Base-by-base conservation (phyloP, 108 stramenopile genomes). In the Cyclostephanos tholiformis region DNA sequence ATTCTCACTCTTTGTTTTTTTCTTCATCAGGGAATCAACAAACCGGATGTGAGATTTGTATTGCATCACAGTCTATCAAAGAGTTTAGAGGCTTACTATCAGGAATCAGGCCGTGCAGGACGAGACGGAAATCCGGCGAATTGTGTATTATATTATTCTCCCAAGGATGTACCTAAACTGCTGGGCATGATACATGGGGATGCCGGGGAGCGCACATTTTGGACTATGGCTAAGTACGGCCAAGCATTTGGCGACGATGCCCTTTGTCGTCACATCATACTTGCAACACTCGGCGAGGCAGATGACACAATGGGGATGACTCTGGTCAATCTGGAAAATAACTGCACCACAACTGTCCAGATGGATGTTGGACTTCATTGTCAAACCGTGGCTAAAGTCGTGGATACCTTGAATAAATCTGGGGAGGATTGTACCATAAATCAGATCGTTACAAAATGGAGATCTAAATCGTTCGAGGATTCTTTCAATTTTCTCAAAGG, bases 41-140 rank as follows among this genome's bases (percentile, higher is more conserved):
- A 97, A 60, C 87, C 96, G 35, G 81, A 91, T 53, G 90, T 91
- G 32, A 82, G 91, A n/a, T 95, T 92, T 79, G 94, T 92, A 6
- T 61, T 95, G 14, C 91, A 95, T 71, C 91, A 91, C 76, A 82
- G 71, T n/a, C 50, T 97, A 9, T 85, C 91, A 63, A 98, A 97
- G 71, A 91, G 88, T 49, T 72, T 97, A 4, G 96, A 96, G 82
- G 93, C 91, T 22, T 97, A 97, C 83, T 96, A 95, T 72, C 98
- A 99, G 82, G 98, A 99, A 76, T 85, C 86, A 20, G 98, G 97
- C 9, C 76, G 98, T 17, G 97, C 97, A 22, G 98, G 98, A 29
- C 74, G 98, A 48, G 98, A 99, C 73, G 97, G 98, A 19, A 46
- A 86, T 26, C 80, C 87, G 16, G 83, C 92, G 11, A 84, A 87